Percentiles rank a stretch among this genome's conserved stretches.
Evolutionary conservation across 2,329 filamentous ascomycete species (phyloP).

Genomic region (Diaporthe sp.): DNA sequence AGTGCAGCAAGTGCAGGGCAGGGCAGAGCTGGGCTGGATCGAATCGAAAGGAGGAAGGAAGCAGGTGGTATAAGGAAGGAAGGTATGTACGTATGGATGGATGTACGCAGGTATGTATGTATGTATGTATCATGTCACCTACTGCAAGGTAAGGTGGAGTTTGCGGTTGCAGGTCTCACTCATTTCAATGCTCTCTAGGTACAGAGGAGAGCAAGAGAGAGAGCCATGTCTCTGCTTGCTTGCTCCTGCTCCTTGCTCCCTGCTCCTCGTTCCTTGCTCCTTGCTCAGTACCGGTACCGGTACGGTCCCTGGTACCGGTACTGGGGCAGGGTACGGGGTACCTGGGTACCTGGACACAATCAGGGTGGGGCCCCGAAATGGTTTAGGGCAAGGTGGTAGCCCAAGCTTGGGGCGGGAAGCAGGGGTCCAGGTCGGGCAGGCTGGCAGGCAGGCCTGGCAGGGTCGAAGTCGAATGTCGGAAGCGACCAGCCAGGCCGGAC

Average conservation of each 20-base stretch:
- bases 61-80: not conserved
- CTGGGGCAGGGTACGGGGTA: not conserved
- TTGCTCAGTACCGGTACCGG: slow-evolving; percentile 17
- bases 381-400: slow-evolving; percentile 9
- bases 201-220: not conserved
- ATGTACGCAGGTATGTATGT: slow-evolving; percentile 20
- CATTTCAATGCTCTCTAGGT: not conserved
- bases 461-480: not conserved
- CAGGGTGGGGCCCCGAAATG: slow-evolving; percentile 13
- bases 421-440: slow-evolving; percentile 19
- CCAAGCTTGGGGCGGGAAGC: slow-evolving; percentile 31
- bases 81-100: not conserved
- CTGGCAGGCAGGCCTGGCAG: slow-evolving; percentile 5
- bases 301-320: slow-evolving; percentile 8
- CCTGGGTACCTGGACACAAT: not conserved
- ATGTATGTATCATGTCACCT: slow-evolving; percentile 11
- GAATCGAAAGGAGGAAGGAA: not conserved
- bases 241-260: not conserved
- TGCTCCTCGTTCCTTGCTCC: slow-evolving; percentile 10
- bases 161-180: slow-evolving; percentile 20
- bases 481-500: not conserved
- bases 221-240: slow-evolving; percentile 15
- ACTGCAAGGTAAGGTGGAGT: slow-evolving; percentile 1
- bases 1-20: not conserved
- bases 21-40: not conserved